Evolutionary conservation across 1,284 basidiomycete species (phyloP), one percentile per base, ranked within the genome.

Genomic region (Schizophyllum amplum): DNA sequence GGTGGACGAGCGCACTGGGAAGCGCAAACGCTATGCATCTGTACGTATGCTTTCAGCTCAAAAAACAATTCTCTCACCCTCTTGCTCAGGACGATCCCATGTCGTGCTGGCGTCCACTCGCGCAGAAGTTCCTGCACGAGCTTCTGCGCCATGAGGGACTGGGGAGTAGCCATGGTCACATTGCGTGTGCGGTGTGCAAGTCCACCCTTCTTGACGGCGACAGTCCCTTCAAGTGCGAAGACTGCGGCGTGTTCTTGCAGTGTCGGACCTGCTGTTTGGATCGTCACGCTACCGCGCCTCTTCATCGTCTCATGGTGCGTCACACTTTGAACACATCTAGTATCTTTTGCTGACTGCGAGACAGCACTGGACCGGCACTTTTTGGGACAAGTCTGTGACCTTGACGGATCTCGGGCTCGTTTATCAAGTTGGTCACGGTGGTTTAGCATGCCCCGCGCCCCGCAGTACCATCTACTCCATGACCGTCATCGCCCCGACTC

Each of bases 401-500:
- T n/a, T 49, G 24, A 4, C n/a, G 33, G n/a, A 54, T 13, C 24
- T 69, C 5, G 65, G 67, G 1, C 55, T 66, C 1, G 57, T 63
- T 0, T 56, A 67, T 21, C 67, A 68, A 20, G 60, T 69, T 6
- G 64, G 66, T 4, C 67, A 68, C 33, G 7, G 25, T 3, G 24
- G 25, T 17, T 42, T 53, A 1, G 56, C 58, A 21, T 67, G 61
- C 42, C 20, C 47, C 21, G 52, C 52, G 9, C 63, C 61, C 0
- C 33, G 24, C 4, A 47, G 21, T 1, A 47, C 56, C 2, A 24
- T 48, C 22, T 48, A 49, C 21, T 57, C 64, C 15, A 71, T 74
- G 51, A 57, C 66, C 0, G 61, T 72, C 4, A 51, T 75, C 11
- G 60, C 72, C 56, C 60, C 57, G 3, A 66, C 64, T 42, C 70